Percentiles rank a stretch among this genome's conserved stretches.
These are phyloP conservation scores for Zasmidium angulare DNA, from an alignment of 2,329 filamentous ascomycete species.

Conservation along the genomic window DNA sequence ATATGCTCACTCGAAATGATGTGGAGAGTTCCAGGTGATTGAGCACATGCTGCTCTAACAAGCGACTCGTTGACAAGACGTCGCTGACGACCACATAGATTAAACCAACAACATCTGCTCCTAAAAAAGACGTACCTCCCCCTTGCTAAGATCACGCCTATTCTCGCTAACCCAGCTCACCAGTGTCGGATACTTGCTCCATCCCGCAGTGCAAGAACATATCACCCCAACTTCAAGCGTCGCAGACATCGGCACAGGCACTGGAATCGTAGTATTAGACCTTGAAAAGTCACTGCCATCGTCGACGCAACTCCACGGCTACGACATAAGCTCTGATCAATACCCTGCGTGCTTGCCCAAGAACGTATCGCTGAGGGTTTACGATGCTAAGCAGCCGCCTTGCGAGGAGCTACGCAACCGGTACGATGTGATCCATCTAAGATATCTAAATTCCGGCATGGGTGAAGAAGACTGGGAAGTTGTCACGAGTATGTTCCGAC, in stretches of 20 bases:
- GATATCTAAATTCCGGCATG: slow-evolving; percentile 3
- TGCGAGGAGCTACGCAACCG: not conserved
- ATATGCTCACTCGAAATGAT: not conserved
- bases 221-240: not conserved
- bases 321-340: slow-evolving; percentile 1
- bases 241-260: slow-evolving; percentile 7
- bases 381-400: slow-evolving; percentile 3
- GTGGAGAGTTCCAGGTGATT: not conserved
- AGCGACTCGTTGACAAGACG: not conserved
- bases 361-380: slow-evolving; percentile 2
- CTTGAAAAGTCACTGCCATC: not conserved
- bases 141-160: not conserved
- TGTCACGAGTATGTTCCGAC: slow-evolving; percentile 1
- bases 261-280: slow-evolving; percentile 4
- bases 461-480: slow-evolving; percentile 2
- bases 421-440: slow-evolving; percentile 6
- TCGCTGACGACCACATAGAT: not conserved
- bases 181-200: slow-evolving; percentile 4
- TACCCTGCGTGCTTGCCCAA: not conserved
- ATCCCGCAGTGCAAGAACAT: not conserved
- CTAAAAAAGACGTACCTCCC: not conserved
- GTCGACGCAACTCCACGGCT: not conserved
- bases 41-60: not conserved
- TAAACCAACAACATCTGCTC: slow-evolving; percentile 4
- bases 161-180: not conserved